phyloP scores from a whole-genome alignment of 228 moss, liverwort and hornwort species.

The Sphagnum magellanicum region DNA sequence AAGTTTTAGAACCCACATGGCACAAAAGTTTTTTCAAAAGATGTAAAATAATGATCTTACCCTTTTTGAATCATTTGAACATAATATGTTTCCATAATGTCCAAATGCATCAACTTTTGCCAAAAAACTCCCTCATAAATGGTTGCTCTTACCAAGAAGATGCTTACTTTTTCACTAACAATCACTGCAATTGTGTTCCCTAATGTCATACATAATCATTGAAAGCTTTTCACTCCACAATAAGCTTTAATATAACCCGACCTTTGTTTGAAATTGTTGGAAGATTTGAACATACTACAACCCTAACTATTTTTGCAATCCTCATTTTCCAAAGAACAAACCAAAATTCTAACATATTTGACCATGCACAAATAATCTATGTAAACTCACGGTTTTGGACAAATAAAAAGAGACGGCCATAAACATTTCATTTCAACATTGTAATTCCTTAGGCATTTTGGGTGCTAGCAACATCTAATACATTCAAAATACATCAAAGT shows the following conservation, averaged over 20 bases:
- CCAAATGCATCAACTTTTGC: neutral
- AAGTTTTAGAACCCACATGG: neutral
- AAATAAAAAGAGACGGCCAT: neutral
- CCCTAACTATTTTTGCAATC: no score
- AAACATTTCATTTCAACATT: no score
- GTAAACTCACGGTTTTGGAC: neutral
- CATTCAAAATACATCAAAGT: neutral
- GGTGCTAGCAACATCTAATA: no score
- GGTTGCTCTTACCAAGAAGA: constrained; percentile 70
- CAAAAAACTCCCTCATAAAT: neutral
- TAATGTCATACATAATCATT: constrained; percentile 18
- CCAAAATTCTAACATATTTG: neutral
- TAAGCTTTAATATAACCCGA: no score
- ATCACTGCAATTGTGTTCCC: constrained; percentile 77
- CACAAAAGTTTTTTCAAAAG: neutral
- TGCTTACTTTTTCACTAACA: constrained; percentile 92
- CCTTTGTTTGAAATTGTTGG: no score
- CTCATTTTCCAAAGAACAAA: neutral
- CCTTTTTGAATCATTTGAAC: no score
- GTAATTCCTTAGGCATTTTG: no score
- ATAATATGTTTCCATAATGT: neutral
- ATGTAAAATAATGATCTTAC: no score
- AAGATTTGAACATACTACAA: no score
- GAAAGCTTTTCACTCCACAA: neutral
- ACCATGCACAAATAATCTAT: neutral